Evolutionary conservation across 2,329 filamentous ascomycete species (phyloP).

Genomic region (Cladophialophora bantiana): DNA sequence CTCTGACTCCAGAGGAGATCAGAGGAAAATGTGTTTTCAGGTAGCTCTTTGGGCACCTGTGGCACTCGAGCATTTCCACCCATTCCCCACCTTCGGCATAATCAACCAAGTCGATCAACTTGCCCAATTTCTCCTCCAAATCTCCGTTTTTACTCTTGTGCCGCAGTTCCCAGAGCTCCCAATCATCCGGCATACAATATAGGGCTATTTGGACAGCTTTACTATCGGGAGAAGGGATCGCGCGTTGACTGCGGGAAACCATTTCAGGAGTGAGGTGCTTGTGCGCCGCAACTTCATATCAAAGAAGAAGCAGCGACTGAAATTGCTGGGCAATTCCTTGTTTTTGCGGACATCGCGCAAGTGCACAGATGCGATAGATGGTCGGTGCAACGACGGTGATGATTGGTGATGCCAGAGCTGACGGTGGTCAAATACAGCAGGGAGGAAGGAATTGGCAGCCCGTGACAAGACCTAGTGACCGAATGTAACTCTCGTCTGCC

Average conservation of each 20-base stretch:
- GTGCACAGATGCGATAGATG: not conserved
- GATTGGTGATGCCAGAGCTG: too few species aligned
- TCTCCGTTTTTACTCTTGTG: not conserved
- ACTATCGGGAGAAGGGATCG: not conserved
- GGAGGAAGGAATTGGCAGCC: not conserved
- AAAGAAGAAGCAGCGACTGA: too few species aligned
- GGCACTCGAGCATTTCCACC: too few species aligned
- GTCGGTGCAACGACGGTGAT: too few species aligned
- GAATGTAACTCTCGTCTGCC: not conserved
- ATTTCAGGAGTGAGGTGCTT: too few species aligned
- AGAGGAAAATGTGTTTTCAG: too few species aligned
- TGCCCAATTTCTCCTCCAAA: not conserved
- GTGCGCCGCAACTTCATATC: not conserved
- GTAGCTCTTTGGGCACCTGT: too few species aligned
- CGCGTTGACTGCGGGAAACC: not conserved
- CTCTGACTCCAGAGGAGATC: too few species aligned
- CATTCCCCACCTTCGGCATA: not conserved
- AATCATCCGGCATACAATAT: not conserved
- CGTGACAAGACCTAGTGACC: not conserved
- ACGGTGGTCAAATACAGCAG: too few species aligned
- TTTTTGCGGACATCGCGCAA: too few species aligned
- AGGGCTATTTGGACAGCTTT: not conserved
- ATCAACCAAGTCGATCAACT: not conserved
- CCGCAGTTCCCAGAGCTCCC: too few species aligned
- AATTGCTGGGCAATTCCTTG: too few species aligned